A percentile compares a stretch with the other conserved stretches of the same genome.
These are phyloP conservation scores for Monilinia aucupariae DNA, from an alignment of 2,329 filamentous ascomycete species.

Conservation along the genomic window DNA sequence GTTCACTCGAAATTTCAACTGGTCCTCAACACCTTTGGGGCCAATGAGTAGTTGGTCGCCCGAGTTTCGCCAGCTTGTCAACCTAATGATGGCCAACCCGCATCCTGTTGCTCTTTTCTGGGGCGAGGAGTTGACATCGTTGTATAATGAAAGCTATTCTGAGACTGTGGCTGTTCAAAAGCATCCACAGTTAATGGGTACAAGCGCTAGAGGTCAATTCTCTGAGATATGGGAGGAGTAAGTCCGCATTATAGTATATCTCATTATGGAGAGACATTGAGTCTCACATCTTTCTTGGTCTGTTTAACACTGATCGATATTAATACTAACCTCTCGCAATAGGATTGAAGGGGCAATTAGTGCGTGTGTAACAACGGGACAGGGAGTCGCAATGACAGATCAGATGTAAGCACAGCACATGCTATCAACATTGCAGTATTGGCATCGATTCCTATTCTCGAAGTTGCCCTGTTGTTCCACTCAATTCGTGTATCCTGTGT, in stretches of 20 bases:
- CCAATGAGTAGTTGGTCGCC: constrained; percentile 63
- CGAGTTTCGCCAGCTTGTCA: constrained; percentile 70
- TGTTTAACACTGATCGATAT: not conserved
- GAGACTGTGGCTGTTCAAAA: constrained; percentile 67
- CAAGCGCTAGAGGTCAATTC: constrained; percentile 50
- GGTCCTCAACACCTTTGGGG: constrained; percentile 66
- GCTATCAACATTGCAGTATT: not conserved
- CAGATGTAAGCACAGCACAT: constrained; percentile 45
- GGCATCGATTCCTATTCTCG: too few relatives aligned
- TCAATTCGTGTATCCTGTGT: not conserved
- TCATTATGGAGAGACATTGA: not conserved
- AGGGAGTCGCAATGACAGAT: constrained; percentile 76
- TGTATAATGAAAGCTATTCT: constrained; percentile 68
- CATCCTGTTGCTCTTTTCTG: constrained; percentile 72
- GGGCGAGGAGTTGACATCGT: constrained; percentile 58
- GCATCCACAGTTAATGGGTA: constrained; percentile 64
- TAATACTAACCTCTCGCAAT: not conserved
- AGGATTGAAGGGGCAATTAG: constrained; percentile 59
- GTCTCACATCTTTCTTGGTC: not conserved
- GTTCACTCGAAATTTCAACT: constrained; percentile 66
- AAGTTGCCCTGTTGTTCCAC: not conserved
- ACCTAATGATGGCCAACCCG: constrained; percentile 72
- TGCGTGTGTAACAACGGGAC: constrained; percentile 60
- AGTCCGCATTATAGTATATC: not conserved
- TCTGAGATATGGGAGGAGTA: constrained; percentile 64